Conservation (phyloP, 768 basidiomycete genomes). For the Panus rudis region DNA sequence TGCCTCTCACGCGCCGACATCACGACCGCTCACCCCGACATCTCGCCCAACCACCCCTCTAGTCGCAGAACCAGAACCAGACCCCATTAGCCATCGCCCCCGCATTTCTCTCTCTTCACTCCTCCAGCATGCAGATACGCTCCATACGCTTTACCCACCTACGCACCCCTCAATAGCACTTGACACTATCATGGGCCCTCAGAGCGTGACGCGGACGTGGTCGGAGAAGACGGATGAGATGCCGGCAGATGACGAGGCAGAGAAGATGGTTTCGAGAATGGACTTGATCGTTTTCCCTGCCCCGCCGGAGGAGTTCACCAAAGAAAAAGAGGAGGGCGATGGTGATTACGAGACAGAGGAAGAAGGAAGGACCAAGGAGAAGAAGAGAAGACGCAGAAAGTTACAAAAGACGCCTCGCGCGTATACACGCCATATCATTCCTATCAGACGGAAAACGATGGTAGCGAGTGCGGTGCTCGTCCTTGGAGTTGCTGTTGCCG, state of each 20-base stretch:
- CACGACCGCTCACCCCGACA: too few relatives aligned
- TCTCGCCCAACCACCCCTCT: not conserved
- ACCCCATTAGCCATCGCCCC: slow-evolving; percentile 18
- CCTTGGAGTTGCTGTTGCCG: slow-evolving; percentile 63
- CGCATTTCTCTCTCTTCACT: slow-evolving; percentile 40
- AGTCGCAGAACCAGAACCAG: not conserved
- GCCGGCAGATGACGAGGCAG: slow-evolving; percentile 50
- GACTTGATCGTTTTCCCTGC: slow-evolving; percentile 50
- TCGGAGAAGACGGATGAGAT: slow-evolving; percentile 37
- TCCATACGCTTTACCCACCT: slow-evolving; percentile 55
- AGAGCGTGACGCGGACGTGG: slow-evolving; percentile 75
- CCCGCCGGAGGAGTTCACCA: slow-evolving; percentile 13
- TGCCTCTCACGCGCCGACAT: too few relatives aligned
- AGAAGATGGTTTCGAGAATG: slow-evolving; percentile 48
- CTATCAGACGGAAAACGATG: slow-evolving; percentile 28
- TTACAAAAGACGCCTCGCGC: slow-evolving; percentile 21
- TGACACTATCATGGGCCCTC: slow-evolving; percentile 65
- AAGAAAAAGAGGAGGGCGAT: slow-evolving; percentile 16
- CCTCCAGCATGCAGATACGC: slow-evolving; percentile 49
- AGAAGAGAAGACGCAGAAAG: slow-evolving; percentile 31
- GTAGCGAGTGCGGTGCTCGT: slow-evolving; percentile 63
- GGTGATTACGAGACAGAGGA: slow-evolving; percentile 15
- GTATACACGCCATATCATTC: slow-evolving; percentile 17
- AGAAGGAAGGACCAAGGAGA: slow-evolving; percentile 7
- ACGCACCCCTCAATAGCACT: slow-evolving; percentile 46